phyloP scores from a whole-genome alignment of 164 flowering plant species.

The Tinospora cordifolia region DNA sequence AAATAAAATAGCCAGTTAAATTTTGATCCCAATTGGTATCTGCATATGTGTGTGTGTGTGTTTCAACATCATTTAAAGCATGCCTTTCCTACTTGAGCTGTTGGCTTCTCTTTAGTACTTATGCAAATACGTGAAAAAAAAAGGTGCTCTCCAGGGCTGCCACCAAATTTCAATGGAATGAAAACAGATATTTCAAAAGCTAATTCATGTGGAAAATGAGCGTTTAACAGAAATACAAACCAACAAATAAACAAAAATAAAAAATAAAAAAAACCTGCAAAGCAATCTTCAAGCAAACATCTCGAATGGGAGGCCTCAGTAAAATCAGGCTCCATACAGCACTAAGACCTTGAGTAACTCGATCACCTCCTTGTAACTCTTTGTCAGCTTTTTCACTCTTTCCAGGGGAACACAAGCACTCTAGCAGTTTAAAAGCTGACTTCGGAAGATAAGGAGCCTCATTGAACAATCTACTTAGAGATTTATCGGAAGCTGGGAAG shows the following conservation, averaged over 20 bases:
- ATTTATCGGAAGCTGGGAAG: slow-evolving; percentile 93
- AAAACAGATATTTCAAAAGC: background rate
- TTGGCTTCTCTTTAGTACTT: too few species aligned
- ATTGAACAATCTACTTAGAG: slow-evolving; percentile 71
- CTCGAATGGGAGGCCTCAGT: slow-evolving; percentile 78
- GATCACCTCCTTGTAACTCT: slow-evolving; percentile 72
- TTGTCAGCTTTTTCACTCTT: slow-evolving; percentile 42
- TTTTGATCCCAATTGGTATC: background rate
- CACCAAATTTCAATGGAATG: background rate
- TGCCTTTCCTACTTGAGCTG: too few species aligned
- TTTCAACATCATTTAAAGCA: too few species aligned
- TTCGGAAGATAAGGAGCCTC: slow-evolving; percentile 88
- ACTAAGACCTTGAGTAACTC: slow-evolving; percentile 95
- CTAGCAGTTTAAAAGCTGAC: slow-evolving; percentile 56
- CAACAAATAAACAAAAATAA: background rate
- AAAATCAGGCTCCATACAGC: slow-evolving; percentile 83
- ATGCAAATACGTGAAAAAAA: background rate
- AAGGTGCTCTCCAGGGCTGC: background rate
- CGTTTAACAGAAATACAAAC: background rate
- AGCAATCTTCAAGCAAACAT: slow-evolving; percentile 75
- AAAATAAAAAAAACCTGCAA: slow-evolving; percentile 52
- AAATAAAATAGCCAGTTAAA: too few species aligned
- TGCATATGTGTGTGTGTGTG: background rate
- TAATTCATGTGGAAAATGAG: background rate
- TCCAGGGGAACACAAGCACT: slow-evolving; percentile 76